Evolutionary conservation across 345 rosid species (phyloP).

Genomic region (Turnera subulata): DNA sequence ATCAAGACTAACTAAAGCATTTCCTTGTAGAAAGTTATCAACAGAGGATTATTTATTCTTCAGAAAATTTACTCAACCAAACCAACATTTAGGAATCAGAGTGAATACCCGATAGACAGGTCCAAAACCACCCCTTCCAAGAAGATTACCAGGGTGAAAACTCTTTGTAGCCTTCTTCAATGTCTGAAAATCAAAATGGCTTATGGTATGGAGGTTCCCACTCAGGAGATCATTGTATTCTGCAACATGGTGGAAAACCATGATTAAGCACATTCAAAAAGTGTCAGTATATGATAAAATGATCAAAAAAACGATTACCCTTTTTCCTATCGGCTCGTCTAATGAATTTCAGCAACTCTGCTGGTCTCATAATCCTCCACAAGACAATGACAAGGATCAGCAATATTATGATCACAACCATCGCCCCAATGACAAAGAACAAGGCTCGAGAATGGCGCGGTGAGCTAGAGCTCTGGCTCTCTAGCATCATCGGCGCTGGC

Average conservation of each 20-base stretch:
- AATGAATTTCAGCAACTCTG: conserved; percentile 12
- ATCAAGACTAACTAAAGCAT: too few species aligned
- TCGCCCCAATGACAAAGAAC: conserved; percentile 32
- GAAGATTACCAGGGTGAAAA: conserved; percentile 48
- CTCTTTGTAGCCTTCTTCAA: conserved; percentile 61
- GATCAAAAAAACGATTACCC: conserved; percentile 12
- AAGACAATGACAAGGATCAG: conserved; percentile 23
- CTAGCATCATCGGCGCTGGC: not conserved
- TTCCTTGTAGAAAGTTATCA: too few species aligned
- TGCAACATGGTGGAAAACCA: conserved; percentile 12
- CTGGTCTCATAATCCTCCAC: conserved; percentile 27
- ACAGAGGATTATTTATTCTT: too few species aligned
- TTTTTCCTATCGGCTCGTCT: not conserved
- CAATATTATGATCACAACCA: conserved; percentile 26
- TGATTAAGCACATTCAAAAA: not conserved
- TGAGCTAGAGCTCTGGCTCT: conserved; percentile 10
- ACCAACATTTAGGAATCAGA: not conserved
- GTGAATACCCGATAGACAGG: conserved; percentile 53
- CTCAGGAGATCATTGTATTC: conserved; percentile 35
- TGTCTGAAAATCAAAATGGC: conserved; percentile 44
- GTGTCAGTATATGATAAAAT: not conserved
- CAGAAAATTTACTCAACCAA: not conserved
- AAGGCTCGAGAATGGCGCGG: conserved; percentile 15
- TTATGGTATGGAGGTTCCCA: conserved; percentile 41
- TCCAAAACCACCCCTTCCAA: conserved; percentile 66